Percentiles rank a stretch among this genome's conserved stretches.
phyloP scores from a whole-genome alignment of 225 moss, liverwort and hornwort species.

The Pseudisothecium myosuroides region DNA sequence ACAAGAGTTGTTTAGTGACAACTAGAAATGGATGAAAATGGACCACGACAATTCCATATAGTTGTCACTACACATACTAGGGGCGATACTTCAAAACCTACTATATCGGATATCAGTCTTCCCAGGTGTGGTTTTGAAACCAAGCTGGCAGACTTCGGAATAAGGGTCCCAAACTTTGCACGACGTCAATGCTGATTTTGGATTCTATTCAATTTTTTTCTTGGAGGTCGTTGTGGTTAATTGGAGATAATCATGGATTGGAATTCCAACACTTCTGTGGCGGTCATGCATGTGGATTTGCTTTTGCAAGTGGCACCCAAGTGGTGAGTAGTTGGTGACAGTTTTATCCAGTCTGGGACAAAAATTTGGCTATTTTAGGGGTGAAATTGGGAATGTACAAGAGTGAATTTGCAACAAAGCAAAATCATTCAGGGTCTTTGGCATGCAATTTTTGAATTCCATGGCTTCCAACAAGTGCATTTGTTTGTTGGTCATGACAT shows the following conservation, averaged over 20 bases:
- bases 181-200: rapidly evolving
- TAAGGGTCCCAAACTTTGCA: background rate
- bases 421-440: background rate
- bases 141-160: rapidly evolving
- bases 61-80: background rate
- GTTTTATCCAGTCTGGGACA: rapidly evolving
- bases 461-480: rapidly evolving
- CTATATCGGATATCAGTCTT: background rate
- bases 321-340: background rate
- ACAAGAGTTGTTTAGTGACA: background rate
- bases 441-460: background rate
- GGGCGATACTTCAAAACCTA: background rate
- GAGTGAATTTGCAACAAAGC: rapidly evolving
- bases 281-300: background rate
- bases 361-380: background rate
- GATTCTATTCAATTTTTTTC: rapidly evolving
- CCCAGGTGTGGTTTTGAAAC: background rate
- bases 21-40: background rate
- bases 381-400: background rate
- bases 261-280: background rate
- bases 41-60: rapidly evolving
- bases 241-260: background rate
- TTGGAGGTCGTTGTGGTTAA: rapidly evolving
- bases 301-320: rapidly evolving
- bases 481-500: background rate